A percentile compares a stretch with the other conserved stretches of the same genome.
These are phyloP conservation scores for Eimeria acervulina DNA, from an alignment of 169 alveolate genomes.

Conservation along the genomic window DNA sequence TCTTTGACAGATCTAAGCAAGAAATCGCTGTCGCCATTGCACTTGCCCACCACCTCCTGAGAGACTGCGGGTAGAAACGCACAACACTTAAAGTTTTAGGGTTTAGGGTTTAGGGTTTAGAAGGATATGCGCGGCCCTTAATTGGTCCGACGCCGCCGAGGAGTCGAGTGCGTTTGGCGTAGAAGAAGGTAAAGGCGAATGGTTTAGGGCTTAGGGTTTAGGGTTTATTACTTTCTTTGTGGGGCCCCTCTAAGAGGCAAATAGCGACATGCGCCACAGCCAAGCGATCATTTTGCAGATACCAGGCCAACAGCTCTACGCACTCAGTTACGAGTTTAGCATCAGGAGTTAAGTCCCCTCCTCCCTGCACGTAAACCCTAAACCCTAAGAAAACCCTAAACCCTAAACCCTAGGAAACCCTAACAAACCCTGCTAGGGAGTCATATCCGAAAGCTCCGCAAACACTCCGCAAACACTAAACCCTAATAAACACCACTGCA, in stretches of 20 bases:
- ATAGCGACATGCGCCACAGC: constrained; percentile 42
- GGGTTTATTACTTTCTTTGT: neutral
- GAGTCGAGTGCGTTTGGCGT: too few species aligned
- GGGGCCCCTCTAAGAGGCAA: constrained; percentile 35
- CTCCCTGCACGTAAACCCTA: neutral
- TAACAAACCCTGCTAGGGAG: too few species aligned
- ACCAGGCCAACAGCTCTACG: constrained; percentile 48
- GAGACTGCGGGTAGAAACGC: neutral
- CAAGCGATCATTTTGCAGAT: constrained; percentile 21
- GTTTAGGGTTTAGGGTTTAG: neutral
- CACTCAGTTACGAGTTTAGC: neutral
- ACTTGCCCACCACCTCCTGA: neutral
- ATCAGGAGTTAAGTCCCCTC: constrained; percentile 16
- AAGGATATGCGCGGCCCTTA: too few species aligned
- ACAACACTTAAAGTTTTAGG: too few species aligned
- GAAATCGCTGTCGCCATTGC: neutral
- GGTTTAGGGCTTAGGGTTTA: constrained; percentile 34
- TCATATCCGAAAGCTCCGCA: neutral
- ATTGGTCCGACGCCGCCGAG: too few species aligned
- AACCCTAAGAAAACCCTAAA: constrained; percentile 53
- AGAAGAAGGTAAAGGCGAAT: neutral
- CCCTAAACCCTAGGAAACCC: constrained; percentile 33
- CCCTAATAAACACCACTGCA: too few species aligned
- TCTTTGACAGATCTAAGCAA: neutral
- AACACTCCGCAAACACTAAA: neutral